Evolutionary conservation across 2,329 filamentous ascomycete species (phyloP), one percentile per base, ranked within the genome.

Genomic region (Leptographium lundbergii): DNA sequence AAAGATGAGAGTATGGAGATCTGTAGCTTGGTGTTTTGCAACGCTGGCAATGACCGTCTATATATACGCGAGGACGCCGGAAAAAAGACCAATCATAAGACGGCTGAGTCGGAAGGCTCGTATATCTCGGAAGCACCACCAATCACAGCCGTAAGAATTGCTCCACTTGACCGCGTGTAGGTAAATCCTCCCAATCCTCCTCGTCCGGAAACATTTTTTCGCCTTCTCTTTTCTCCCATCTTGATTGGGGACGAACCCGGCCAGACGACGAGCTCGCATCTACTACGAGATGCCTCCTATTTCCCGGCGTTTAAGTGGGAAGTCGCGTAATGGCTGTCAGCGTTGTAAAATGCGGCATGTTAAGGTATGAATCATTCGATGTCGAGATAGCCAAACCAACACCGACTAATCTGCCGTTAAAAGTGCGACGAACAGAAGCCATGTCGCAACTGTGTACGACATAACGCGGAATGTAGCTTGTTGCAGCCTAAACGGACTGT

Each of bases 371-470:
- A 42, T 42, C 19, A n/a, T 39, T 42, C n/a, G 17, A 13, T 42
- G 11, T n/a, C 22, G 4, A 42, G 22, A 55, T 24, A 22, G 19
- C n/a, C n/a, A 6, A 45, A 34, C 3, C 17, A 39, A 11, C 22
- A 45, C 27, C 25, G 22, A 17, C 54, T 45, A 45, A 55, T 19
- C 52, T 22, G 34, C 52, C 34, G 14, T 25, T n/a, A 5, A 42
- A 54, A 55, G 54, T 55, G 54, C 36, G 54, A 55, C n/a, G 54
- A 55, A 22, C 34, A 55, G 19, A 7, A 55, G 54, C 54, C 54
- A 19, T 55, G 54, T 17, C 22, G 54, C 34, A 45, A 55, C 54
- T 55, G 54, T 19, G 34, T 55, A 24, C 27, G 36, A 22, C 54
- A 55, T n/a, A 19, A 55, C 36, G 54, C 22, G 14, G 54, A 45